Conservation (phyloP, 2,329 filamentous ascomycete genomes). For the Biscogniauxia sp. region DNA sequence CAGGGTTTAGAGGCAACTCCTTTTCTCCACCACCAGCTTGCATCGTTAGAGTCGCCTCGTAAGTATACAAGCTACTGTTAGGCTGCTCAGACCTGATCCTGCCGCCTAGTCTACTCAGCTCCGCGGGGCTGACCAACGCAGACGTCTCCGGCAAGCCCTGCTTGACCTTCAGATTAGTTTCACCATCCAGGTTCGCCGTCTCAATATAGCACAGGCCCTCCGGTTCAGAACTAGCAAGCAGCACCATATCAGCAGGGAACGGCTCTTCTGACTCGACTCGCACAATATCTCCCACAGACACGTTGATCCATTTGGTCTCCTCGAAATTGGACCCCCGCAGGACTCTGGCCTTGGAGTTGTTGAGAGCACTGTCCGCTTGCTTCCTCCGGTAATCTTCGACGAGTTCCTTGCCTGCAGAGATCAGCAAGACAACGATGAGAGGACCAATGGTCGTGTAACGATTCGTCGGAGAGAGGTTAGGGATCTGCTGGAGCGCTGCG, state of each 20-base stretch:
- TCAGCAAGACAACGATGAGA: slow-evolving; percentile 81
- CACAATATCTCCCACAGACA: slow-evolving; percentile 88
- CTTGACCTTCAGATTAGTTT: slow-evolving; percentile 99
- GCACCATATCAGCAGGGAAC: slow-evolving; percentile 89
- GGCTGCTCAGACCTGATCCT: slow-evolving; percentile 92
- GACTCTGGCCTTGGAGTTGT: slow-evolving; percentile 81
- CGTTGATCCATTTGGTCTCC: slow-evolving; percentile 90
- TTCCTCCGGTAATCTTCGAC: slow-evolving; percentile 92
- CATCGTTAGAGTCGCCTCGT: slow-evolving; percentile 93
- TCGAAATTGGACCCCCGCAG: slow-evolving; percentile 80
- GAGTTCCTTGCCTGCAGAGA: slow-evolving; percentile 94
- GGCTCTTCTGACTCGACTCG: slow-evolving; percentile 92
- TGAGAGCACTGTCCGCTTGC: slow-evolving; percentile 80
- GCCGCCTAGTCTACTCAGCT: slow-evolving; percentile 82
- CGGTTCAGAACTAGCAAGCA: slow-evolving; percentile 92
- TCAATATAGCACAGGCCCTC: slow-evolving; percentile 98
- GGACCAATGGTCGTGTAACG: slow-evolving; percentile 94
- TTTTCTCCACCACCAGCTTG: slow-evolving; percentile 88
- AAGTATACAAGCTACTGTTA: slow-evolving; percentile 97
- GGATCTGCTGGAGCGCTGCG: slow-evolving; percentile 90
- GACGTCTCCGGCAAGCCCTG: slow-evolving; percentile 93
- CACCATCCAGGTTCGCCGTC: slow-evolving; percentile 94
- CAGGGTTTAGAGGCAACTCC: slow-evolving; percentile 83
- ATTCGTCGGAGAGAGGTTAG: slow-evolving; percentile 91
- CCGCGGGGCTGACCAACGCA: slow-evolving; percentile 78